These are phyloP conservation scores for Theobroma grandiflorum DNA, from an alignment of 441 rosid species.

Conservation along the genomic window DNA sequence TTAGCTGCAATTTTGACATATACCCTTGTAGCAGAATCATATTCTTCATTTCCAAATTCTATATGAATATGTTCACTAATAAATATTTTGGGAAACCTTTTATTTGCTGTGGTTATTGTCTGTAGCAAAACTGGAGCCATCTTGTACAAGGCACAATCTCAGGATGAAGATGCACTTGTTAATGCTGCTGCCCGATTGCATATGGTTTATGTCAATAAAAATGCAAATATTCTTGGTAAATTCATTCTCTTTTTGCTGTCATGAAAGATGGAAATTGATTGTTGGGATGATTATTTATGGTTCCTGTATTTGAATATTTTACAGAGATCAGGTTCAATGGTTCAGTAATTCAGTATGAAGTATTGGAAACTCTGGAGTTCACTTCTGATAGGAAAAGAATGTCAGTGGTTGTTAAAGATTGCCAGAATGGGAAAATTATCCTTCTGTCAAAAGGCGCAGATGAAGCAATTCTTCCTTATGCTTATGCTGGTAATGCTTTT, in stretches of 20 bases:
- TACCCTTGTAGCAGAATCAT: neutral
- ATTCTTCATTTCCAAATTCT: neutral
- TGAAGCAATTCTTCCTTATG: constrained; percentile 91
- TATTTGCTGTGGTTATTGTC: constrained; percentile 25
- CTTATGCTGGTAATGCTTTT: constrained; percentile 66
- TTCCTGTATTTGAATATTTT: constrained; percentile 33
- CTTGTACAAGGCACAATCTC: constrained; percentile 95
- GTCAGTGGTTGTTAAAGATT: constrained; percentile 92
- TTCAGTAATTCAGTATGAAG: constrained; percentile 69
- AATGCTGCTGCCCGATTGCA: constrained; percentile 91
- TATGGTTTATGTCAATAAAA: constrained; percentile 78
- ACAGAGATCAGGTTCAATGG: constrained; percentile 85
- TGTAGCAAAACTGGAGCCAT: constrained; percentile 86
- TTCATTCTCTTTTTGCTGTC: constrained; percentile 38
- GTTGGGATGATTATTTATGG: constrained; percentile 23
- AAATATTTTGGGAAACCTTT: constrained; percentile 18
- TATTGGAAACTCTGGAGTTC: constrained; percentile 92
- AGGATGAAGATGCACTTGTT: constrained; percentile 99
- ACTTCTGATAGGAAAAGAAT: constrained; percentile 99
- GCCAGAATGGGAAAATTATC: constrained; percentile 72
- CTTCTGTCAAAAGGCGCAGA: constrained; percentile 99
- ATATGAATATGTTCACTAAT: constrained; percentile 21
- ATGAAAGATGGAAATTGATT: constrained; percentile 24
- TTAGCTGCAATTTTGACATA: constrained; percentile 19
- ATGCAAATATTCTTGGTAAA: constrained; percentile 81